Evolutionary conservation across 768 basidiomycete genomes (phyloP).

Genomic region (Trametopsis cervina): DNA sequence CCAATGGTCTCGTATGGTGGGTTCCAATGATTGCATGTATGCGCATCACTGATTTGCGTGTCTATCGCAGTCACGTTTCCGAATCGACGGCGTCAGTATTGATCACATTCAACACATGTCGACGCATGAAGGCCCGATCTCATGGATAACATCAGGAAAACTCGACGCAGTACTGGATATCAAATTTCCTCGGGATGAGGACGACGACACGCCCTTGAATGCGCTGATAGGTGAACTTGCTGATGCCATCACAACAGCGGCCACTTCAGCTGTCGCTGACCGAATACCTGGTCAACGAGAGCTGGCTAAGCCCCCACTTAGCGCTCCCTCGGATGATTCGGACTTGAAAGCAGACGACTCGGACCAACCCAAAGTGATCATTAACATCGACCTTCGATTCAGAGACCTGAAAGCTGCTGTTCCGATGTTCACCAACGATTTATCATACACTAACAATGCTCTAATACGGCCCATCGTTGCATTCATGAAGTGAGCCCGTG

Average conservation of each 20-base stretch:
- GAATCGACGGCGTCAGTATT: conserved; percentile 94
- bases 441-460: conserved; percentile 90
- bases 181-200: conserved; percentile 83
- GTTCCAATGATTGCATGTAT: conserved; percentile 11
- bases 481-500: conserved; percentile 82
- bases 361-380: conserved; percentile 47
- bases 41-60: conserved; percentile 1
- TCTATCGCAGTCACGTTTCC: conserved; percentile 70
- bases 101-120: conserved; percentile 89
- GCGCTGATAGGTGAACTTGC: conserved; percentile 86
- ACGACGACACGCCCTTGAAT: conserved; percentile 65
- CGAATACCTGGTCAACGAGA: conserved; percentile 83
- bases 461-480: conserved; percentile 93
- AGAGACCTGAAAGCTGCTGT: conserved; percentile 93
- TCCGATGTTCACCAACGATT: conserved; percentile 81
- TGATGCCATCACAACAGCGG: conserved; percentile 70
- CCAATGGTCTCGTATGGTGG: conserved; percentile 84
- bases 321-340: conserved; percentile 50
- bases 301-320: conserved; percentile 80
- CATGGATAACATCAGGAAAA: conserved; percentile 97
- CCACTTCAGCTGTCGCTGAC: conserved; percentile 45
- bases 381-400: conserved; percentile 94
- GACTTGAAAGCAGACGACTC: conserved; percentile 26
- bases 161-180: conserved; percentile 96
- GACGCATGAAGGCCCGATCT: conserved; percentile 81